Percentiles rank a stretch among this genome's conserved stretches.
phyloP scores from a whole-genome alignment of 352 stramenopile genomes.

The Phytophthora litchii region DNA sequence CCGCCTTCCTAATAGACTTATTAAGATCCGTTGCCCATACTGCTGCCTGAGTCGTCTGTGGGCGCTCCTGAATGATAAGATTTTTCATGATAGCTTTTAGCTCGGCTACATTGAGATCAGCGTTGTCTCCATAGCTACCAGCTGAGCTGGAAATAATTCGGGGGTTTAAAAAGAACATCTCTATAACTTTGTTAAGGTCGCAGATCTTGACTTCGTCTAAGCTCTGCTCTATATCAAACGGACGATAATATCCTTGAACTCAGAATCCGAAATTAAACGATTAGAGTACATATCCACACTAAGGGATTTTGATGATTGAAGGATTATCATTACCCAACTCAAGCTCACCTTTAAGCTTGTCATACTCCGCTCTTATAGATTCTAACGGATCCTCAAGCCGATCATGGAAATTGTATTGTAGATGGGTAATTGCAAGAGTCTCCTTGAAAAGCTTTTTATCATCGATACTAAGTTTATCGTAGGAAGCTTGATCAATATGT shows the following conservation, averaged over 20 bases:
- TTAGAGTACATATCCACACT: conserved; percentile 28
- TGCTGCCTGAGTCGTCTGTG: too few species aligned
- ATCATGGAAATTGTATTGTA: too few species aligned
- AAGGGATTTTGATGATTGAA: conserved; percentile 4
- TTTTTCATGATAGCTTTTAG: conserved; percentile 19
- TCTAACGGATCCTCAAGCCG: conserved; percentile 15
- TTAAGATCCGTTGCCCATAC: too few species aligned
- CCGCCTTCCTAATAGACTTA: conserved; percentile 9
- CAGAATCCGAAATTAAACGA: conserved; percentile 21
- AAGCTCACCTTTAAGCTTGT: conserved; percentile 25
- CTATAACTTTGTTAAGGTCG: too few species aligned
- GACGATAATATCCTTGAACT: conserved; percentile 27
- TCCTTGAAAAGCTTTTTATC: too few species aligned
- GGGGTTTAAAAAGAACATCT: conserved; percentile 16
- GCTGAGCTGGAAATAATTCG: conserved; percentile 11
- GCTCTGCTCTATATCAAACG: conserved; percentile 28
- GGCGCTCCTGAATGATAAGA: too few species aligned
- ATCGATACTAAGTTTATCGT: conserved; percentile 13
- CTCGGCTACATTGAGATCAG: conserved; percentile 10
- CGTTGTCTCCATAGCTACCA: conserved; percentile 17
- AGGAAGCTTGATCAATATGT: conserved; percentile 5
- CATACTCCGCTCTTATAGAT: conserved; percentile 7
- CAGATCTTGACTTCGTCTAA: too few species aligned
- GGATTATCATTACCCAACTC: conserved; percentile 13
- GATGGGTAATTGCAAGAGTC: too few species aligned